Base-by-base conservation (phyloP, 169 alveolate genomes). In the Eimeria falciformis region DNA sequence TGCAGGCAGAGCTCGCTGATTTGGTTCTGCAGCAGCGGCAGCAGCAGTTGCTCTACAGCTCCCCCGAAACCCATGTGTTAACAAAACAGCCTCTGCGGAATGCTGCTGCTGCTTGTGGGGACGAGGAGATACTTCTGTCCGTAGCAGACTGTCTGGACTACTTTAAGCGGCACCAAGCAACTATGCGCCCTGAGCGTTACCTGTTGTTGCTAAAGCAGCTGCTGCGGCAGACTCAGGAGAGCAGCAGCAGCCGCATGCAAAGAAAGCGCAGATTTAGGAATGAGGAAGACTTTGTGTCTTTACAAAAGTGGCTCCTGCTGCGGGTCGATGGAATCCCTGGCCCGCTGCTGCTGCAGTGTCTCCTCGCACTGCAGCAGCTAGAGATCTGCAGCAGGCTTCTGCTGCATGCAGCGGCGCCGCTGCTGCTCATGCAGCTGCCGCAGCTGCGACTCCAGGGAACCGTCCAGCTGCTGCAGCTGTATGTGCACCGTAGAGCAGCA, bases 351-450 rank as follows among this genome's bases (percentile, higher is more conserved):
- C 77, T 86, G 56, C 7, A 43, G 25, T 25, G 58, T 29, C 56
- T 86, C 37, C 55, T 29, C 43, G 45, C 18, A 3, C 85, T 85
- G 2, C 73, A 85, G 84, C 73, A 68, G 66, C 84, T 85, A 43
- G 47, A 17, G 12, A 43, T 85, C 23, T 85, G 92, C 56, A 75
- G 84, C 71, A 75, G 92, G 53, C 84, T 85, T 25, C 84, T 85
- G 68, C 92, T 85, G 65, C 92, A 77, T 65, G 92, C 92, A 11
- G 82, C 92, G 4, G 92, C 92, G 29, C 92, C 92, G 3, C 46
- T 69, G 86, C 86, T 86, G 47, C 86, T 86, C 56, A 84, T 47
- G 84, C 75, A 86, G 92, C 86, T 86, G 75, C 82, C 81, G 14
- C 82, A 62, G 55, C 78, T 82, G 56, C 43, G 77, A 6, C 62